phyloP scores from a whole-genome alignment of 2,329 filamentous ascomycete species.

The Xylaria sp. region DNA sequence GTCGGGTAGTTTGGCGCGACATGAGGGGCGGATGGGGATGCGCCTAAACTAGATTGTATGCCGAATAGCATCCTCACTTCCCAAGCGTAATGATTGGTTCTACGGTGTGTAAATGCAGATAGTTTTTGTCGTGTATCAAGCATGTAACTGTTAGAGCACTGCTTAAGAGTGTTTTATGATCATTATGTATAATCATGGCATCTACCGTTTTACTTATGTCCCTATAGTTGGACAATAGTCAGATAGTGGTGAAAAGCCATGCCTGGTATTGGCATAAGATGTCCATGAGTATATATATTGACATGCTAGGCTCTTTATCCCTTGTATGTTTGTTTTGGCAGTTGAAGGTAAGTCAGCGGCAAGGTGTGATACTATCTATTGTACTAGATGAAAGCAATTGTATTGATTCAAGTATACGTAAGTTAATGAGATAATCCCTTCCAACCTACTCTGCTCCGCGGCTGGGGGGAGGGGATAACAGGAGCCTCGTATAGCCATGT shows the following conservation, averaged over 20 bases:
- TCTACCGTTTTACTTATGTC: neutral
- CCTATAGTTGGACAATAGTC: neutral
- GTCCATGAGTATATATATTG: neutral
- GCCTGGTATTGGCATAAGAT: neutral
- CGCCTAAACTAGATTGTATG: constrained; percentile 55
- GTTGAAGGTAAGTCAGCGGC: no score
- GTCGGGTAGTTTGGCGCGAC: constrained; percentile 28
- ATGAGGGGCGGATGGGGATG: constrained; percentile 48
- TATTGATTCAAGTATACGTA: neutral
- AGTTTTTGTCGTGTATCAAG: constrained; percentile 24
- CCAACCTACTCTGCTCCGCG: neutral
- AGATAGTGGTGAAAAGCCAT: neutral
- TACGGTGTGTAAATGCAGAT: constrained; percentile 39
- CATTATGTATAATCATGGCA: constrained; percentile 3
- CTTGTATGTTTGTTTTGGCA: neutral
- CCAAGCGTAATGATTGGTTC: constrained; percentile 48
- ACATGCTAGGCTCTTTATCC: neutral
- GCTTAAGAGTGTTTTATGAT: constrained; percentile 1
- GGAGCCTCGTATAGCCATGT: neutral
- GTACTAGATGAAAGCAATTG: neutral
- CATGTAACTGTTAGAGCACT: constrained; percentile 13
- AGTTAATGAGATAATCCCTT: neutral
- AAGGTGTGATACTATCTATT: neutral
- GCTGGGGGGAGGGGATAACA: neutral
- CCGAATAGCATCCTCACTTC: constrained; percentile 57